Conservation (phyloP, 2,329 filamentous ascomycete species). For the Neofusicoccum kwambonambiense region DNA sequence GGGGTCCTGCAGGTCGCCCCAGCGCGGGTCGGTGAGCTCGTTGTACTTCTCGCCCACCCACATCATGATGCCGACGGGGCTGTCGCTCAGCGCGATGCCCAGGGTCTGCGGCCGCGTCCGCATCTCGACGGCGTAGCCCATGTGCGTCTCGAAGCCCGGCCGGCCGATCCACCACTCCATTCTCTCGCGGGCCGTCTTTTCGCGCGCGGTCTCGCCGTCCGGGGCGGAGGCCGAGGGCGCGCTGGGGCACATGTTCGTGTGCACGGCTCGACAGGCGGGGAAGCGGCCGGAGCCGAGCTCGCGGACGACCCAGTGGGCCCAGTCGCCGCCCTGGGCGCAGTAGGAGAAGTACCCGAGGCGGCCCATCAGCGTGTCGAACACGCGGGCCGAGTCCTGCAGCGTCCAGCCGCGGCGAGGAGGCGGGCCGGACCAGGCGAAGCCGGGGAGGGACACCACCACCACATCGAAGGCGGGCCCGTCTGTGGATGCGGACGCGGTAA, state of each 20-base stretch:
- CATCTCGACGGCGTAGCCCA: slow-evolving; percentile 45
- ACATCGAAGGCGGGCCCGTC: slow-evolving; percentile 51
- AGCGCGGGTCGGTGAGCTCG: slow-evolving; percentile 36
- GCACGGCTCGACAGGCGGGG: slow-evolving; percentile 39
- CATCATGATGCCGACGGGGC: slow-evolving; percentile 44
- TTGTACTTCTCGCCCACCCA: slow-evolving; percentile 47
- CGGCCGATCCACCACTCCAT: slow-evolving; percentile 34
- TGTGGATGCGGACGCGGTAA: slow-evolving; percentile 30
- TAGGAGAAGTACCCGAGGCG: slow-evolving; percentile 42
- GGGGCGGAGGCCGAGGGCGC: slow-evolving; percentile 31
- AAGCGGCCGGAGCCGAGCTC: slow-evolving; percentile 38
- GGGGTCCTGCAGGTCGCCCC: slow-evolving; percentile 30
- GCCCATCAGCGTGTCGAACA: slow-evolving; percentile 42
- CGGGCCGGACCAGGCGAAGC: slow-evolving; percentile 49
- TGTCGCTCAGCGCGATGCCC: slow-evolving; percentile 43
- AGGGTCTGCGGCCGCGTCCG: slow-evolving; percentile 45
- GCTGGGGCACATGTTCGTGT: slow-evolving; percentile 44
- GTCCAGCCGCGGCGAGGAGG: slow-evolving; percentile 35
- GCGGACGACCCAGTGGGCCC: slow-evolving; percentile 42
- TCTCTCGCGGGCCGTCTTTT: slow-evolving; percentile 32
- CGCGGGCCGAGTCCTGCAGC: slow-evolving; percentile 36
- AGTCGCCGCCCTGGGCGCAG: slow-evolving; percentile 42
- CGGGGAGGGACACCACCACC: slow-evolving; percentile 58
- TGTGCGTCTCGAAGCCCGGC: slow-evolving; percentile 36
- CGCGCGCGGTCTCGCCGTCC: slow-evolving; percentile 31